These are phyloP conservation scores for Adenanthera pavonina DNA, from an alignment of 306 rosid genomes.

Conservation along the genomic window DNA sequence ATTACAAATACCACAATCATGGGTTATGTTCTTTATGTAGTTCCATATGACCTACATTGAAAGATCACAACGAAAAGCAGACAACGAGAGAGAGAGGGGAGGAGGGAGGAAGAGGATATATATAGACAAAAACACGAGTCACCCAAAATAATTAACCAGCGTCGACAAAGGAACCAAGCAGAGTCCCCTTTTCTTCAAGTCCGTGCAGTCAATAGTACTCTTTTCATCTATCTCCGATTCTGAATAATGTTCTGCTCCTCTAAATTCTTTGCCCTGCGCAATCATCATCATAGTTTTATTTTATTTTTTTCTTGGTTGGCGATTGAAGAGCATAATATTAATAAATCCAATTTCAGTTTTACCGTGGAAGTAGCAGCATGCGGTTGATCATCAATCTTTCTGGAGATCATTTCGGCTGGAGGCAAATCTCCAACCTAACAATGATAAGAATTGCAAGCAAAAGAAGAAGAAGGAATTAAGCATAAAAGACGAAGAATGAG, in stretches of 20 bases:
- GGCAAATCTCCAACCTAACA: constrained; percentile 60
- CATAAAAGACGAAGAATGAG: neutral
- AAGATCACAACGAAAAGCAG: constrained; percentile 15
- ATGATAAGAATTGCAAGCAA: neutral
- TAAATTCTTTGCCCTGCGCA: constrained; percentile 53
- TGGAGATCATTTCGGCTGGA: constrained; percentile 45
- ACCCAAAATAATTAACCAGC: constrained; percentile 70
- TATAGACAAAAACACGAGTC: constrained; percentile 23
- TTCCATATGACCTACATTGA: constrained; percentile 32
- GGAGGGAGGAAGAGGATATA: constrained; percentile 4
- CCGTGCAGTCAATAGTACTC: constrained; percentile 44
- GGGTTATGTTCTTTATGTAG: constrained; percentile 36
- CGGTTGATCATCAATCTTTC: constrained; percentile 50
- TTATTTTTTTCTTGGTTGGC: neutral
- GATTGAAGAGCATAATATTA: neutral
- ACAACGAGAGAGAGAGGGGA: neutral
- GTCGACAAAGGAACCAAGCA: constrained; percentile 83
- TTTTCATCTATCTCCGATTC: constrained; percentile 43
- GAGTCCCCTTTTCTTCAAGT: constrained; percentile 70
- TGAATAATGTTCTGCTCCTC: constrained; percentile 49
- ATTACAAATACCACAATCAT: constrained; percentile 28
- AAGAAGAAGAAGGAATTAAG: neutral
- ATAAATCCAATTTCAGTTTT: neutral
- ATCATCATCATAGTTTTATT: constrained; percentile 33
- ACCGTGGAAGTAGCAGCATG: constrained; percentile 60